Evolutionary conservation across 1,284 basidiomycete species (phyloP), one percentile per base, ranked within the genome.

Genomic region (Malassezia yamatoensis): DNA sequence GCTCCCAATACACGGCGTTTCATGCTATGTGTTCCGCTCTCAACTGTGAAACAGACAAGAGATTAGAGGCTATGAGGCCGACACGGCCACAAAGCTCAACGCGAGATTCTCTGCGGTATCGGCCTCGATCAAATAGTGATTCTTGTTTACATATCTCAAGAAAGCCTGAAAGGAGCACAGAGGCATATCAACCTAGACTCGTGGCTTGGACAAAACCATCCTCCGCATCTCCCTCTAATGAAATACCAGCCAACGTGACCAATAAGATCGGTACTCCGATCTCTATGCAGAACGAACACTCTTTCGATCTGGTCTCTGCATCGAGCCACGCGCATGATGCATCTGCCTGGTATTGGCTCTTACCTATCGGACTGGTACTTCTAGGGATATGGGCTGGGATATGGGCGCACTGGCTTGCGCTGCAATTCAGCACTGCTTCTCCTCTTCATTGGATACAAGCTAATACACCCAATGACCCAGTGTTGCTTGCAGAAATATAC

Each of bases 371-470:
- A 2, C 41, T 43, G 11, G 41, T 43, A 21, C 41, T 43, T 1
- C 13, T 48, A 5, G 55, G 55, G 24, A 49, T 58, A 1, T 58
- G 55, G 55, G 24, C 46, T 1, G 55, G 55, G 12, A 18, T 58
- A 6, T 58, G 55, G 55, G 6, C 52, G 2, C 53, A 49, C 32
- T 41, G 44, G 29, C 8, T 51, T 32, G 13, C 20, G 11, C 18
- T 51, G 32, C 37, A 11, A 37, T n/a, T 7, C 49, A 40, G 20
- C 5, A 35, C 49, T 3, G 33, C 16, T 3, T 24, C 51, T 18
- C 41, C 34, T 9, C 12, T 16, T 21, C 35, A 32, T 3, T 57
- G 54, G 54, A 8, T 15, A 38, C 44, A 57, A 15, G 37, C 44
- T 5, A 29, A 29, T 29, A 29, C 24, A 29, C 24, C 24, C 24